Evolutionary conservation across 225 moss, liverwort and hornwort species (phyloP).

Genomic region (Pseudoscleropodium purum): DNA sequence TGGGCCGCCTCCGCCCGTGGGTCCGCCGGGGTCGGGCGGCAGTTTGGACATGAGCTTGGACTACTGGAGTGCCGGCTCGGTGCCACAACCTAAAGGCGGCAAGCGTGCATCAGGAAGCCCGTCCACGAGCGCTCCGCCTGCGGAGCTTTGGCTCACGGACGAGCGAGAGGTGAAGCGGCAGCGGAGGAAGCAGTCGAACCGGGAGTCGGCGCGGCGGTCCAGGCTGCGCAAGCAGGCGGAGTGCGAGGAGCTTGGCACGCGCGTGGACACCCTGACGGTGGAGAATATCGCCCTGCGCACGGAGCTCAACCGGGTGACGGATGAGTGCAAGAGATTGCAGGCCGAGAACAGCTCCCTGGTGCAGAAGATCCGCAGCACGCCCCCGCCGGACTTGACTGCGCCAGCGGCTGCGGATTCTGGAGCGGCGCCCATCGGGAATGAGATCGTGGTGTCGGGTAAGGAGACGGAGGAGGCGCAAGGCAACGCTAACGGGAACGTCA

Average conservation of each 20-base stretch:
- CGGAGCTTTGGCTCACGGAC: slow-evolving; percentile 62
- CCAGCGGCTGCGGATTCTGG: not conserved
- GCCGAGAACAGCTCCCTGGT: slow-evolving; percentile 49
- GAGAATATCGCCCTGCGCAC: slow-evolving; percentile 71
- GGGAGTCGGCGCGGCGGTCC: slow-evolving; percentile 83
- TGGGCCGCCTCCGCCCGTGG: slow-evolving; percentile 14
- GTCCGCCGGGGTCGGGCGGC: slow-evolving; percentile 39
- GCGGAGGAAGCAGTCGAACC: slow-evolving; percentile 86
- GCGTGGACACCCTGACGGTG: slow-evolving; percentile 71
- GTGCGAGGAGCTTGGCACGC: slow-evolving; percentile 77
- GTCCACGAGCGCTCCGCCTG: slow-evolving; percentile 35
- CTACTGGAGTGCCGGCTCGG: slow-evolving; percentile 56
- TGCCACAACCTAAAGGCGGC: slow-evolving; percentile 34
- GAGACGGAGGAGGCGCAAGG: slow-evolving; percentile 25
- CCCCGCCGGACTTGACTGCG: not conserved
- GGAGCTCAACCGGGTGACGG: slow-evolving; percentile 59
- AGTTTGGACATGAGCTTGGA: slow-evolving; percentile 67
- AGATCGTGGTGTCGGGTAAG: slow-evolving; percentile 3
- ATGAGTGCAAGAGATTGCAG: slow-evolving; percentile 79
- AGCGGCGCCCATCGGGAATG: not conserved
- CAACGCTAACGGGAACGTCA: slow-evolving; percentile 28
- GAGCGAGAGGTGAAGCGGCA: slow-evolving; percentile 91
- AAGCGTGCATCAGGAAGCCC: slow-evolving; percentile 48
- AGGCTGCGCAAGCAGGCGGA: slow-evolving; percentile 84
- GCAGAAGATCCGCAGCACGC: slow-evolving; percentile 26